Base-by-base conservation (phyloP, 495 filamentous ascomycete species). In the Penicillium alfredii region DNA sequence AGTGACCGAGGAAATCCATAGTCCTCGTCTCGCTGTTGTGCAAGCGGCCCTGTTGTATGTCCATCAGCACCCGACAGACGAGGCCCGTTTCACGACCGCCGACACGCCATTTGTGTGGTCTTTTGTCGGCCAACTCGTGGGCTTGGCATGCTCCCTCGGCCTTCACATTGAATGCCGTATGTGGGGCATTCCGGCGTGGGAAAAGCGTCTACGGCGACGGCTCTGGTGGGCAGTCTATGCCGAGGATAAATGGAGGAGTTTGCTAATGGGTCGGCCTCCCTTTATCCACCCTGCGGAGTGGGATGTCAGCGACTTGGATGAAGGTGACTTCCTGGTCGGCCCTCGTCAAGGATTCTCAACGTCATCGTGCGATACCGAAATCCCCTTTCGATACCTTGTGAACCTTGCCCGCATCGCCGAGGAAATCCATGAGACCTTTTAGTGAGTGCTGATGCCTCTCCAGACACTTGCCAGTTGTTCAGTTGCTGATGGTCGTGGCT, bases 201-300 rank as follows among this genome's bases (percentile, higher is more conserved):
- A 94, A 54, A 77, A 80, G 33, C 83, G 86, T 1, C 63, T 94
- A 22, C 73, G 88, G 30, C 86, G 89, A 53, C 78, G 88, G 16
- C 68, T 95, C 21, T 89, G 84, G 39, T 94, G 88, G 87, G 88
- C 85, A 2, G 65, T 95, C 41, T 95, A 86, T 53, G 85, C 88
- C 79, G 84, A 93, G 52, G 88, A 95, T 51, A 94, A 92, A 65
- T 95, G 88, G 88, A 82, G 83, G 23, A 82, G 84, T 16, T 64
- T 95, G n/a, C 78, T 88, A 15, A 78, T 88, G 47, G 87, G 88
- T 14, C 78, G 86, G 6, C 88, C 88, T 2, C 87, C 86, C 6
- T 88, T 88, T 52, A 87, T 68, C 46, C 82, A 82, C 38, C 64
- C 72, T 23, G 75, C 80, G 23, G 88, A 94, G 56, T 94, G 86